Base-by-base conservation (phyloP, 306 rosid genomes). In the Glycine soja region DNA sequence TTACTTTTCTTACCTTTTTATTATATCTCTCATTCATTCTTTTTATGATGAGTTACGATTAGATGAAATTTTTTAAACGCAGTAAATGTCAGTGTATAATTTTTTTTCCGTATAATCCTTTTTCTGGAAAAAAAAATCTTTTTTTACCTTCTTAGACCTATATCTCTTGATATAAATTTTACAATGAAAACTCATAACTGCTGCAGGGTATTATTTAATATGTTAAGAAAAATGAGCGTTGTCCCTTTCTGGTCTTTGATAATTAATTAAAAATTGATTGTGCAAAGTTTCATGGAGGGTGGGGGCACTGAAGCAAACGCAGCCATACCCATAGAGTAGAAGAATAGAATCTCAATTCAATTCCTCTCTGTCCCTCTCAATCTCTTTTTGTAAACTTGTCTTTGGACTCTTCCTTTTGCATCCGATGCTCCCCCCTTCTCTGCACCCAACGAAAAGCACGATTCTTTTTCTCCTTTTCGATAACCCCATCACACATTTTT, bases 341-440 rank as follows among this genome's bases (percentile, higher is more conserved):
- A 24, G 30, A 24, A 24, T 24, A 36, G 32, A 66, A 66, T 40
- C 71, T 7, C 11, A 65, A 16, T 24, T 61, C 42, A 19, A 58
- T 32, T 32, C 4, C 7, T 24, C 30, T 45, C n/a, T 50, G 57
- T 75, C 70, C 75, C 52, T 38, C 42, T 63, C 76, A 74, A 74
- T 83, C 48, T 62, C 66, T 69, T 74, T 78, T 59, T 64, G 63
- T 61, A 34, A 72, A 80, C 81, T 83, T 78, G 78, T 32, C 1
- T 79, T 85, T 85, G 80, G 77, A 81, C 90, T 50, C 63, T 83
- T 84, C 73, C 70, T 79, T 65, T 6, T 14, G 43, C 67, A 15
- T 40, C 52, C 45, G 32, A 64, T 77, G n/a, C 68, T 11, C 6
- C 15, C 47, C 58, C 75, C n/a, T 81, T 73, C 58, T 82, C 53